Evolutionary conservation across 2,329 filamentous ascomycete genomes (phyloP).

Genomic region (Sporothrix humicola): DNA sequence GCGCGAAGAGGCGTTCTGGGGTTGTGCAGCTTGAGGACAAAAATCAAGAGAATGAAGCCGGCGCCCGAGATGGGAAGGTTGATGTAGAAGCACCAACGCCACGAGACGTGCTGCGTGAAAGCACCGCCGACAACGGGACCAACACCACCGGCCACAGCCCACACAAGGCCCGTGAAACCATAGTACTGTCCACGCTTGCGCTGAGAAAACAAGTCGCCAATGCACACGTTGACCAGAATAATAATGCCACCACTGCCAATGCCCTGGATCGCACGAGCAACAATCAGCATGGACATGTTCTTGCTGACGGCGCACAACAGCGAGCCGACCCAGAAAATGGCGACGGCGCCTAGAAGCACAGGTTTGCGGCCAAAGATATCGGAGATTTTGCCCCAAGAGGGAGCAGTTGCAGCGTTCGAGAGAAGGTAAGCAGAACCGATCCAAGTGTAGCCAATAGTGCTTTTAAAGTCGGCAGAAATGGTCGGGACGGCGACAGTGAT

Average conservation of each 20-base stretch:
- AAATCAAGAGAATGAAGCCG: constrained; percentile 57
- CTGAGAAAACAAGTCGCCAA: constrained; percentile 60
- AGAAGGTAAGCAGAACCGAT: constrained; percentile 76
- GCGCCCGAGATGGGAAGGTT: constrained; percentile 55
- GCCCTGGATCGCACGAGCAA: constrained; percentile 56
- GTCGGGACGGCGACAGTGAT: constrained; percentile 67
- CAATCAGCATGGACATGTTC: constrained; percentile 55
- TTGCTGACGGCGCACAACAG: constrained; percentile 55
- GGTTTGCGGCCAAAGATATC: constrained; percentile 65
- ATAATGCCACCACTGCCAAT: constrained; percentile 58
- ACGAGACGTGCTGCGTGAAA: constrained; percentile 62
- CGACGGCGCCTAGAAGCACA: constrained; percentile 54
- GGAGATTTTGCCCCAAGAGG: constrained; percentile 71
- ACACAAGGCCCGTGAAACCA: constrained; percentile 68
- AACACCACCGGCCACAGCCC: constrained; percentile 69
- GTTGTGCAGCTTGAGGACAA: constrained; percentile 72
- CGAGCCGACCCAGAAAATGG: constrained; percentile 59
- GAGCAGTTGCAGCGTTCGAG: constrained; percentile 68
- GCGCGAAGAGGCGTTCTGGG: constrained; percentile 66
- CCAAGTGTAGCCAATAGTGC: constrained; percentile 74
- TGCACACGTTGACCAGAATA: constrained; percentile 59
- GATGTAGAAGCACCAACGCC: constrained; percentile 74
- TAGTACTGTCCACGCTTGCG: constrained; percentile 57
- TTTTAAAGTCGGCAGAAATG: constrained; percentile 63
- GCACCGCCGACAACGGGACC: constrained; percentile 67